A percentile compares a stretch with the other conserved stretches of the same genome.
Conservation (phyloP, 371 early-diverging fungal genomes). For the Mucor plumbeus region DNA sequence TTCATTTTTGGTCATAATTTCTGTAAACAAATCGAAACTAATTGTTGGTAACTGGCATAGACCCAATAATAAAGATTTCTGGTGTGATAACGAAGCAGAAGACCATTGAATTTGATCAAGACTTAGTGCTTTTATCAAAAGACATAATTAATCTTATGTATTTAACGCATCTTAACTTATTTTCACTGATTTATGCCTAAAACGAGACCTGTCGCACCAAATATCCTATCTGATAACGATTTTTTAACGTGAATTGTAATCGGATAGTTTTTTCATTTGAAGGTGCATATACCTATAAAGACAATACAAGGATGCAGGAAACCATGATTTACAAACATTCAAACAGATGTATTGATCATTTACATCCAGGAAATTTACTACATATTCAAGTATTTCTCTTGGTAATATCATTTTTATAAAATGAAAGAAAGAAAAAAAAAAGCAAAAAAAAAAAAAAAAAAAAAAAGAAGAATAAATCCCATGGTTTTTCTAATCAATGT, state of each 20-base stretch:
- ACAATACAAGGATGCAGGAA: not conserved
- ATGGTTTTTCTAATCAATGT: not conserved
- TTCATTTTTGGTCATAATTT: not conserved
- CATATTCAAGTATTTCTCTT: slow-evolving; percentile 1
- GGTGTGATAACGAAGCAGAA: not conserved
- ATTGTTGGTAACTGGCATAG: not conserved
- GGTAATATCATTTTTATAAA: not conserved
- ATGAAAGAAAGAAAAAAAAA: not conserved
- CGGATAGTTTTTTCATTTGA: not conserved
- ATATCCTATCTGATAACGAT: not conserved
- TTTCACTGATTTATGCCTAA: not conserved
- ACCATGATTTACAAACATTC: not conserved
- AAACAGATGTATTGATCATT: slow-evolving; percentile 1
- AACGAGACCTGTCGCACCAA: slow-evolving; percentile 4
- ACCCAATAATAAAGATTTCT: not conserved
- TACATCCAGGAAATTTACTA: not conserved
- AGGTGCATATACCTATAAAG: not conserved
- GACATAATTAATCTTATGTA: not conserved
- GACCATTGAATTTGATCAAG: not conserved
- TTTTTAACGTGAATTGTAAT: not conserved
- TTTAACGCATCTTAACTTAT: not conserved
- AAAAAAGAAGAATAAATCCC: not conserved
- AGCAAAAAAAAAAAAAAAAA: not conserved
- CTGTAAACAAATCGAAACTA: not conserved
- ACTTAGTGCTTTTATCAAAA: not conserved